Percentiles rank a stretch among this genome's conserved stretches.
Evolutionary conservation across 225 moss, liverwort and hornwort species (phyloP).

Genomic region (Antitrichia curtipendula): DNA sequence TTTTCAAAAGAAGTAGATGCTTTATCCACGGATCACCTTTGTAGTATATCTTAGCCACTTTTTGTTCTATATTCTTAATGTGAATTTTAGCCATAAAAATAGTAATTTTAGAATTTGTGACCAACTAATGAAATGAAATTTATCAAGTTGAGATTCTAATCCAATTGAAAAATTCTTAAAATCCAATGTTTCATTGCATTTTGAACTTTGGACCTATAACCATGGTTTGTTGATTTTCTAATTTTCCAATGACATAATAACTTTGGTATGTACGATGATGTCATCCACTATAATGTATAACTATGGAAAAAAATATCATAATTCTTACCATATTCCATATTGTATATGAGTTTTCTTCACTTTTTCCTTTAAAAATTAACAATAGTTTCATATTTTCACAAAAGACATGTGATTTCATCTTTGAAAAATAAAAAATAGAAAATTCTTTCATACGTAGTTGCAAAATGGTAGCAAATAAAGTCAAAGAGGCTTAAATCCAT

Average conservation of each 20-base stretch:
- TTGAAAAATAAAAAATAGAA: not conserved
- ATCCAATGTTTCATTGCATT: not conserved
- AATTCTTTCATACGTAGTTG: too few relatives aligned
- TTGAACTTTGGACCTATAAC: not conserved
- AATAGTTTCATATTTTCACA: not conserved
- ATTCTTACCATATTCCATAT: not conserved
- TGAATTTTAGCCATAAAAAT: not conserved
- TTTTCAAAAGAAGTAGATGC: not conserved
- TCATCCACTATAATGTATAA: not conserved
- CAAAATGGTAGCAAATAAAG: not conserved
- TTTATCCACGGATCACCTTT: rapidly evolving
- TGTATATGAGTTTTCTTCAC: not conserved
- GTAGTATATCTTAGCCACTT: not conserved
- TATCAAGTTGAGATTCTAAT: not conserved
- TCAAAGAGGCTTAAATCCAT: not conserved
- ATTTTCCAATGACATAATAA: not conserved
- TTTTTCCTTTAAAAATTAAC: too few relatives aligned
- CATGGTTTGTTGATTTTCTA: not conserved
- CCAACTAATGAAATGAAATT: not conserved
- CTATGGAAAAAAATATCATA: too few relatives aligned
- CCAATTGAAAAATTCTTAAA: not conserved
- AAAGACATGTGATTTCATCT: not conserved
- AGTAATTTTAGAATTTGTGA: not conserved
- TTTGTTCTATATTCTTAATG: not conserved
- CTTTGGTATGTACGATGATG: not conserved